Base-by-base conservation (phyloP, 1,139 yeast genomes). In the Nakaseomyces bracarensis region DNA sequence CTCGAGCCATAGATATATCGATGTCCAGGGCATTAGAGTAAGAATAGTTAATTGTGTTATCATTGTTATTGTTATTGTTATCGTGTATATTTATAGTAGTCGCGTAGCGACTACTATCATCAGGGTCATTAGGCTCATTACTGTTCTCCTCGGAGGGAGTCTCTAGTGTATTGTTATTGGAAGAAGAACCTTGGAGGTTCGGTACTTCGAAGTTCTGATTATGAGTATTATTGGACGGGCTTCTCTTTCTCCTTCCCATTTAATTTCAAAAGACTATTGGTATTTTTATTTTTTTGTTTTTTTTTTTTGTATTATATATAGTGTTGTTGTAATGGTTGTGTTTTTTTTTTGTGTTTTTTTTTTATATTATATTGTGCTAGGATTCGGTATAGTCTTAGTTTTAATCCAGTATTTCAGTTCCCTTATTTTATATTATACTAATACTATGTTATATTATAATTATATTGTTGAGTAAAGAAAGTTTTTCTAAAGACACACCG, bases 1-100 rank as follows among this genome's bases (percentile, higher is more conserved):
- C 48, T 52, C 68, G 55, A 66, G 77, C 47, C 64, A 63, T 50
- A 71, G 72, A 46, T 75, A 82, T 45, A 74, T 79, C 49, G 78
- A 82, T 45, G 77, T 79, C 53, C 73, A 77, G 44, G 35, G 30
- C 42, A 34, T 34, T 33, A 6, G 38, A 15, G 31, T 27, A 19
- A 33, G 40, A 13, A 39, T 49, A 21, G 46, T 31, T 38, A 21
- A 35, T 40, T 33, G 34, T 20, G n/a, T 18, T 35, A 9, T 13
- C 14, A 13, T 40, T 41, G 35, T 36, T 38, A 36, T 15, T 42
- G 38, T 26, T 38, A 19, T 39, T 41, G 28, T 27, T 46, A 16
- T 40, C 43, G 29, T 42, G 41, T 36, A 46, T 52, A 13, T 48
- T 46, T 38, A 44, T 50, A 49, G 48, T 55, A 53, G 57, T 54